These are phyloP conservation scores for Fereydounia khargensis DNA, from an alignment of 1,284 basidiomycete genomes.

Conservation along the genomic window DNA sequence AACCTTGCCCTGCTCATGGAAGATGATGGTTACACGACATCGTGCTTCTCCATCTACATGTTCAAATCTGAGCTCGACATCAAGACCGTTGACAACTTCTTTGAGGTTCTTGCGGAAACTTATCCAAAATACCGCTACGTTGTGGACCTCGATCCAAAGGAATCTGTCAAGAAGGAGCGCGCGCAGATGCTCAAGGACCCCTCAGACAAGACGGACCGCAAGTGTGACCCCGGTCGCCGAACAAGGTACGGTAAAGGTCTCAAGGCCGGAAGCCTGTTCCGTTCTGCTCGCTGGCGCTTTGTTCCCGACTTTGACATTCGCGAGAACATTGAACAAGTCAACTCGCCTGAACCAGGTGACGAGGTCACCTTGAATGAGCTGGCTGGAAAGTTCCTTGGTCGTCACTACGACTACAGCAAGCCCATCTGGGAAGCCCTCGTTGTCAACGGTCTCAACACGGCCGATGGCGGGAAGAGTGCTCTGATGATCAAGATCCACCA, in stretches of 20 bases:
- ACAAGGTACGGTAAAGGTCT: constrained; percentile 41
- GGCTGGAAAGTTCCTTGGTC: constrained; percentile 48
- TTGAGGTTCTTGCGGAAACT: constrained; percentile 46
- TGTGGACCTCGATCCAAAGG: constrained; percentile 48
- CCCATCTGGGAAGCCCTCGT: constrained; percentile 55
- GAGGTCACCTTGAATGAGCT: constrained; percentile 45
- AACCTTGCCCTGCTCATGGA: constrained; percentile 54
- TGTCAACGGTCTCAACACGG: constrained; percentile 51
- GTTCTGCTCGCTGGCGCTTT: constrained; percentile 50
- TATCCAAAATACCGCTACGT: constrained; percentile 55
- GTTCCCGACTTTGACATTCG: constrained; percentile 50
- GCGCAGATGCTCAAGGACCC: constrained; percentile 2
- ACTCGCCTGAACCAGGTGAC: constrained; percentile 24
- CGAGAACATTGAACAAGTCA: constrained; percentile 49
- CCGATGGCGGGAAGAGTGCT: constrained; percentile 46
- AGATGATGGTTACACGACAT: constrained; percentile 49
- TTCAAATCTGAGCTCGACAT: constrained; percentile 51
- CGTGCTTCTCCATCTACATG: constrained; percentile 56
- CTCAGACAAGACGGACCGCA: constrained; percentile 2
- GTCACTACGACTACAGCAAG: constrained; percentile 54
- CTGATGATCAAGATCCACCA: constrained; percentile 58
- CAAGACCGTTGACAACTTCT: constrained; percentile 50
- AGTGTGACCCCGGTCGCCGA: constrained; percentile 34
- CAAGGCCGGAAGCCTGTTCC: constrained; percentile 42
- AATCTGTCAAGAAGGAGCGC: constrained; percentile 29